Percentiles rank a stretch among this genome's conserved stretches.
Evolutionary conservation across 2,329 filamentous ascomycete genomes (phyloP).

Genomic region (Epichloe uncinata): DNA sequence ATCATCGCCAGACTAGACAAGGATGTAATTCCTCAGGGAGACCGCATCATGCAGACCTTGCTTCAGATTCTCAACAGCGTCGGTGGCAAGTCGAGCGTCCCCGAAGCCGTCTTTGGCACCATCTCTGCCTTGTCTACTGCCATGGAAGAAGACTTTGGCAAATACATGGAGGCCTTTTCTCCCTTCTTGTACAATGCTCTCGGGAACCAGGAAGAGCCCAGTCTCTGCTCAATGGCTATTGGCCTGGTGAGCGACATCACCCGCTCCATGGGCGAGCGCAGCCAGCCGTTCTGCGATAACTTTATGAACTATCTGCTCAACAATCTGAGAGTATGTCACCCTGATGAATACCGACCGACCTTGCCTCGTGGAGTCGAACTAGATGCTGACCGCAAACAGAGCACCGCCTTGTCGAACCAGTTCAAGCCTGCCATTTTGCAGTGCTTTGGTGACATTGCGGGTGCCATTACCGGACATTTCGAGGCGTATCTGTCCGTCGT

Average conservation of each 20-base stretch:
- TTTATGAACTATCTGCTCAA: conserved; percentile 98
- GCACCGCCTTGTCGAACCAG: conserved; percentile 77
- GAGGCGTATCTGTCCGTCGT: conserved; percentile 89
- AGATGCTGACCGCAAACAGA: conserved; percentile 32
- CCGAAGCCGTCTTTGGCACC: conserved; percentile 84
- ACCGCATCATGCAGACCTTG: conserved; percentile 84
- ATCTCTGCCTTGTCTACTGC: conserved; percentile 86
- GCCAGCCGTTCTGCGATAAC: conserved; percentile 88
- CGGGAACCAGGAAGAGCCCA: conserved; percentile 88
- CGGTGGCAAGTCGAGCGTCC: conserved; percentile 79
- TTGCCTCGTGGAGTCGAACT: too few relatives aligned
- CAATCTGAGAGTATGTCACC: conserved; percentile 59
- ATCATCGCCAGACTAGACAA: conserved; percentile 85
- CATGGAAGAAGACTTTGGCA: conserved; percentile 82
- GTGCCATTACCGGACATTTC: conserved; percentile 82
- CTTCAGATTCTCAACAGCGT: conserved; percentile 68
- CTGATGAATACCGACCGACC: neutral
- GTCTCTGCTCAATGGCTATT: conserved; percentile 92
- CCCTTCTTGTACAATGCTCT: conserved; percentile 91
- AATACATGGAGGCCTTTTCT: conserved; percentile 94
- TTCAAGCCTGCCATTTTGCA: conserved; percentile 97
- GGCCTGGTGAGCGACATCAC: conserved; percentile 95
- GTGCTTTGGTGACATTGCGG: conserved; percentile 95
- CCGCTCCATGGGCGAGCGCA: conserved; percentile 75
- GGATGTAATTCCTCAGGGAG: conserved; percentile 80